Conservation (phyloP, 148 eudicot genomes). For the Rhododendron mucronatum region DNA sequence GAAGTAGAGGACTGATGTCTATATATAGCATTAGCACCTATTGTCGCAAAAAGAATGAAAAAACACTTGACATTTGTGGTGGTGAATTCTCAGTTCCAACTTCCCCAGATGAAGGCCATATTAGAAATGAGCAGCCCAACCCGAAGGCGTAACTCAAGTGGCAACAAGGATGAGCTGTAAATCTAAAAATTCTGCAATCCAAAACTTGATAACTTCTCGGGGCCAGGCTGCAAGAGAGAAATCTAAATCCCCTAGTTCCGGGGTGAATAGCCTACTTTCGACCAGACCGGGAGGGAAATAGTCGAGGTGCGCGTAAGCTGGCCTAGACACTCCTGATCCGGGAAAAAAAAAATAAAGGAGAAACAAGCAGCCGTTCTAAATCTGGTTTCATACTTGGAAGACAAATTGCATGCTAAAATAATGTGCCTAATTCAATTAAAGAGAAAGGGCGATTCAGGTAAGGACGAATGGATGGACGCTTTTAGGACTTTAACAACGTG, state of each 20-base stretch:
- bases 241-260: too few relatives aligned
- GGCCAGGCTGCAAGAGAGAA: not conserved
- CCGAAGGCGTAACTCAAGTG: not conserved
- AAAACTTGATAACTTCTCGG: not conserved
- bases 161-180: not conserved
- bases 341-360: too few relatives aligned
- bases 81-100: not conserved
- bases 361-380: not conserved
- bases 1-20: not conserved
- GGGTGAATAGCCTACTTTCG: not conserved
- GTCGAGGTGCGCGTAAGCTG: too few relatives aligned
- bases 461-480: not conserved
- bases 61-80: not conserved
- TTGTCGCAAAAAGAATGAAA: not conserved
- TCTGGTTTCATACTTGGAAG: not conserved
- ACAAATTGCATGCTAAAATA: not conserved
- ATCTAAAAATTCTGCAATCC: rapidly evolving
- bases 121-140: not conserved
- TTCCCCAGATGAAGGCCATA: not conserved
- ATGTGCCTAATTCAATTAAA: not conserved
- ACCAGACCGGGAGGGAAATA: not conserved
- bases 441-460: not conserved
- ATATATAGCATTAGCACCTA: not conserved
- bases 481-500: not conserved
- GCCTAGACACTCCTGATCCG: not conserved